Percentiles rank a stretch among this genome's conserved stretches.
These are phyloP conservation scores for Colletotrichum godetiae DNA, from an alignment of 2,329 filamentous ascomycete genomes.

Conservation along the genomic window DNA sequence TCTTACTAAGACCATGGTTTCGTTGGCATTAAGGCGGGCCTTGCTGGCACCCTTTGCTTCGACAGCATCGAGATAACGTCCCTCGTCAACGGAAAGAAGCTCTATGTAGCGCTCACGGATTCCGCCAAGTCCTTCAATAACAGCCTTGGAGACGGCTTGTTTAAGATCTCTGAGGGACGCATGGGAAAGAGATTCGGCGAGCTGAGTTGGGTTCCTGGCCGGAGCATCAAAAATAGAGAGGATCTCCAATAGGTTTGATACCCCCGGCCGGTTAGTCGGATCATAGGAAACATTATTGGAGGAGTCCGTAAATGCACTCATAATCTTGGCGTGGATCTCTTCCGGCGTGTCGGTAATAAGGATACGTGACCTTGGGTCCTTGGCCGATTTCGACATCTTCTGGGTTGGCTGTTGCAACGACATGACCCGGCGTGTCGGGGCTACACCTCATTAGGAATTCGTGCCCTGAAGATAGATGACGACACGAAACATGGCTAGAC, in stretches of 20 bases:
- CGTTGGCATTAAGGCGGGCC: slow-evolving; percentile 70
- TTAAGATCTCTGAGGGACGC: slow-evolving; percentile 53
- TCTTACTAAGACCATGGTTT: slow-evolving; percentile 66
- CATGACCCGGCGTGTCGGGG: slow-evolving; percentile 89
- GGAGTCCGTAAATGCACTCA: slow-evolving; percentile 81
- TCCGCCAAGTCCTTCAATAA: slow-evolving; percentile 63
- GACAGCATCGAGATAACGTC: slow-evolving; percentile 66
- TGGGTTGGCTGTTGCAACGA: slow-evolving; percentile 79
- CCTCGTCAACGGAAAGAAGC: slow-evolving; percentile 59
- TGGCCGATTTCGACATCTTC: slow-evolving; percentile 96
- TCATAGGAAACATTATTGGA: slow-evolving; percentile 77
- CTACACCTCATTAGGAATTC: slow-evolving; percentile 50
- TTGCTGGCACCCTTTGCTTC: slow-evolving; percentile 68
- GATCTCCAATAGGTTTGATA: slow-evolving; percentile 88
- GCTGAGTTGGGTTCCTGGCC: slow-evolving; percentile 50
- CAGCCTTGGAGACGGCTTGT: slow-evolving; percentile 67
- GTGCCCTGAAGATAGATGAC: not conserved
- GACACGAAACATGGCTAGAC: slow-evolving; percentile 26
- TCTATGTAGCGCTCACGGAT: slow-evolving; percentile 68
- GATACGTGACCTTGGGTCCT: slow-evolving; percentile 79
- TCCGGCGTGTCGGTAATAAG: slow-evolving; percentile 78
- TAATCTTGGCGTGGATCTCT: slow-evolving; percentile 77
- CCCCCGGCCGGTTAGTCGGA: slow-evolving; percentile 75
- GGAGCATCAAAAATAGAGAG: slow-evolving; percentile 73
- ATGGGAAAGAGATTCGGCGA: slow-evolving; percentile 52